These are phyloP conservation scores for Phyllosticta citrichinensis DNA, from an alignment of 2,329 filamentous ascomycete genomes.

Conservation along the genomic window DNA sequence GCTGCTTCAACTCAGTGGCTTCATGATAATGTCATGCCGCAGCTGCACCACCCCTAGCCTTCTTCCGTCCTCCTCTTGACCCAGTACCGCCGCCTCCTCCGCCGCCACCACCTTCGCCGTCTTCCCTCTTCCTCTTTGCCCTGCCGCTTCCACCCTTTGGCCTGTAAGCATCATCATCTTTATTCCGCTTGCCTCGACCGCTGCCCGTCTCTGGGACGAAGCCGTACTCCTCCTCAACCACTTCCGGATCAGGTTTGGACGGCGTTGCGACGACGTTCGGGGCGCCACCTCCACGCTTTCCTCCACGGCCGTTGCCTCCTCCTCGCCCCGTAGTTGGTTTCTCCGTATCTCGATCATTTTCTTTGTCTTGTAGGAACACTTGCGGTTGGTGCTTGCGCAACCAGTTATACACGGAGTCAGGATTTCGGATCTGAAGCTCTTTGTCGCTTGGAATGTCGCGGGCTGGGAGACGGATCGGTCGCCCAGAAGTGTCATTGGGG, in stretches of 20 bases:
- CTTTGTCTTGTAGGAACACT: slow-evolving; percentile 70
- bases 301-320: slow-evolving; percentile 18
- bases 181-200: slow-evolving; percentile 26
- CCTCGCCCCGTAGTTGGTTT: slow-evolving; percentile 22
- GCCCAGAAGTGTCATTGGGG: slow-evolving; percentile 29
- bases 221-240: slow-evolving; percentile 28
- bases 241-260: slow-evolving; percentile 27
- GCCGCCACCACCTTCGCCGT: slow-evolving; percentile 21
- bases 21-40: background rate
- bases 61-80: slow-evolving; percentile 1
- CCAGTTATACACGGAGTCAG: slow-evolving; percentile 93
- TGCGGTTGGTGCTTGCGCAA: slow-evolving; percentile 75
- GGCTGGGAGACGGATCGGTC: slow-evolving; percentile 29
- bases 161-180: slow-evolving; percentile 36
- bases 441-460: slow-evolving; percentile 34
- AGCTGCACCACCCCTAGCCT: slow-evolving; percentile 4
- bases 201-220: slow-evolving; percentile 22
- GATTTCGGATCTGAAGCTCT: slow-evolving; percentile 59
- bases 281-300: slow-evolving; percentile 22
- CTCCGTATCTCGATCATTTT: slow-evolving; percentile 27
- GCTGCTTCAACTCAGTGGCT: background rate
- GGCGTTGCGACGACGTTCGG: slow-evolving; percentile 22
- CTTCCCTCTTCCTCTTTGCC: slow-evolving; percentile 34
- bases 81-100: background rate
- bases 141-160: slow-evolving; percentile 39